Evolutionary conservation across 306 rosid species (phyloP), one percentile per base, ranked within the genome.

Genomic region (Citrullus mucosospermus): DNA sequence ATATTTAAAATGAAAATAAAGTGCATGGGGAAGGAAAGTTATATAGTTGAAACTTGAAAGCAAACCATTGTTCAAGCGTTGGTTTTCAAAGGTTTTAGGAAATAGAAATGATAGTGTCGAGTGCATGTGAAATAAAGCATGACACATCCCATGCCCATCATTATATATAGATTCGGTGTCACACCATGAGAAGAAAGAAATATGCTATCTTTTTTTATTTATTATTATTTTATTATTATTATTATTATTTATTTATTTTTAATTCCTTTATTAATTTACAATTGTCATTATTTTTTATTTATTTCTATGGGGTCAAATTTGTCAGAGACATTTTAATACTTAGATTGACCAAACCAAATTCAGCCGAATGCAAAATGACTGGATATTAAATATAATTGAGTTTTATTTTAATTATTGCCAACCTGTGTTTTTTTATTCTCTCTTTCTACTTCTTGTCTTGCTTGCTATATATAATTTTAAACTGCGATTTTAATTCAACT

Each of bases 261-360:
- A 34, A 41, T 9, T 39, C 18, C 9, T 41, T 69, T n/a, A 20
- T 18, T 34, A 32, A 1, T 20, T 44, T 9, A 41, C 9, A 13
- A 22, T 28, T 71, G 8, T 6, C 25, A 48, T 43, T 43, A 18
- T 46, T 41, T 5, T 9, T 69, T 63, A 6, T 15, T 18, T 18
- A 1, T 30, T 62, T 20, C 12, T 6, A 0, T 22, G 7, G 18
- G 39, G 58, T 48, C 76, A 70, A 46, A 46, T 9, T 70, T 70
- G 76, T 70, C 76, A 70, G 76, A 71, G 39, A 71, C 7, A 71
- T 20, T 69, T 65, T 65, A 15, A 65, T 65, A 65, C 36, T 65
- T n/a, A 16, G 6, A 65, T 65, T 65, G 71, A 65, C 71, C 48
- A 36, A 63, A 34, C 71, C 43, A 65, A 65, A 65, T 30, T 14